These are phyloP conservation scores for Ligustrum vulgare DNA, from an alignment of 257 asterid genomes.

Conservation along the genomic window DNA sequence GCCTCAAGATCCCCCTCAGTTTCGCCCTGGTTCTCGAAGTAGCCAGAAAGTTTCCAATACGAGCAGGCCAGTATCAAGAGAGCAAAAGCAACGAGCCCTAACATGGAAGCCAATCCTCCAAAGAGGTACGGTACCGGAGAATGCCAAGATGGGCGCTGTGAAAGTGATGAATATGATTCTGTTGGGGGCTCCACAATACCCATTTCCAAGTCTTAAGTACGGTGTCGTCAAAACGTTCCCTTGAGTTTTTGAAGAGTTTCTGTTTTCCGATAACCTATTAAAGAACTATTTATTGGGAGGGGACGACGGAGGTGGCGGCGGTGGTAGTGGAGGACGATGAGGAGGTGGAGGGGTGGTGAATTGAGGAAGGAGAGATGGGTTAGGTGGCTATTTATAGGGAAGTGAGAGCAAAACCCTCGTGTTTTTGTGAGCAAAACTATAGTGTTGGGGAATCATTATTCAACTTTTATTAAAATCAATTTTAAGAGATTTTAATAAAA, in stretches of 20 bases:
- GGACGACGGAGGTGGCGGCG: neutral
- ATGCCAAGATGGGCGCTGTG: slow-evolving; percentile 73
- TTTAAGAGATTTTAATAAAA: no score
- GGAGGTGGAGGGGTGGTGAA: neutral
- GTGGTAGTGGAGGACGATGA: neutral
- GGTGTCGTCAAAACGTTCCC: neutral
- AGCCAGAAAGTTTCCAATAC: slow-evolving; percentile 70
- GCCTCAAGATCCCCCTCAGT: slow-evolving; percentile 52
- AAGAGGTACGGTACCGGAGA: slow-evolving; percentile 91
- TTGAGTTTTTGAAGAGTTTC: neutral
- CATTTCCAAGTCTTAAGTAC: slow-evolving; percentile 30
- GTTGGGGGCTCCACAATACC: slow-evolving; percentile 30
- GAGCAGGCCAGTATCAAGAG: slow-evolving; percentile 80
- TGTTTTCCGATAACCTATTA: no score
- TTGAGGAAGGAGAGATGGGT: neutral
- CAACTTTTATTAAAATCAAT: no score
- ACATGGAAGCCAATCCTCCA: slow-evolving; percentile 90
- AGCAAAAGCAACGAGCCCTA: slow-evolving; percentile 85
- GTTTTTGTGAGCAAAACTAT: no score
- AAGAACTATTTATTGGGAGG: neutral
- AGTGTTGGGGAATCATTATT: no score
- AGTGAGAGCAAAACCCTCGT: neutral
- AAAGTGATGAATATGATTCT: slow-evolving; percentile 15
- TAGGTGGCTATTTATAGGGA: slow-evolving; percentile 30
- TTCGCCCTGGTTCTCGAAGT: slow-evolving; percentile 40